Percentiles rank a stretch among this genome's conserved stretches.
phyloP scores from a whole-genome alignment of 2,329 filamentous ascomycete species.

The Lachnellula hyalina region DNA sequence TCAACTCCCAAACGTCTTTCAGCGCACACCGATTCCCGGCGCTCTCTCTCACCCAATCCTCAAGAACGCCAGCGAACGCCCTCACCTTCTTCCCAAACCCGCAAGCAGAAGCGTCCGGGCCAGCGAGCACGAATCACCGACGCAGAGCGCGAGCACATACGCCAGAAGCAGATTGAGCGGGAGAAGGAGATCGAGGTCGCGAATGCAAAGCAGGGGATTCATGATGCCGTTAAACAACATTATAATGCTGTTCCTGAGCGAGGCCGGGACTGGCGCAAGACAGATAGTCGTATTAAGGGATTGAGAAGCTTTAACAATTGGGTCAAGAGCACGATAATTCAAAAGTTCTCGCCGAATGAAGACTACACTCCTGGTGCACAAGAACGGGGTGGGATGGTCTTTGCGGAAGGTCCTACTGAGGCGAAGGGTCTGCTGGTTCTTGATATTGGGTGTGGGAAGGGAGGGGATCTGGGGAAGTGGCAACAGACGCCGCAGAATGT shows the following conservation, averaged over 20 bases:
- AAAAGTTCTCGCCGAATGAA: conserved; percentile 86
- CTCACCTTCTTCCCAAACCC: conserved; percentile 36
- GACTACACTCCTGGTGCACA: conserved; percentile 59
- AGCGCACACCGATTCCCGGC: conserved; percentile 17
- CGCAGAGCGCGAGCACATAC: conserved; percentile 61
- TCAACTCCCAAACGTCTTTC: conserved; percentile 25
- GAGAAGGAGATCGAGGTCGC: conserved; percentile 43
- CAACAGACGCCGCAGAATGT: conserved; percentile 86
- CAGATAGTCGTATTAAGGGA: conserved; percentile 91
- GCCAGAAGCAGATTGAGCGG: conserved; percentile 51
- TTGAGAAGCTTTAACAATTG: conserved; percentile 96
- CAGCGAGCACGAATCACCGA: conserved; percentile 62
- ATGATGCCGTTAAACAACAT: conserved; percentile 85
- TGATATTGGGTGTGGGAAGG: conserved; percentile 95
- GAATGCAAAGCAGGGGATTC: conserved; percentile 49
- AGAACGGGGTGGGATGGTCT: conserved; percentile 39
- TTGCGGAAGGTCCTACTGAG: conserved; percentile 27
- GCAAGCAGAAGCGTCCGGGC: conserved; percentile 66
- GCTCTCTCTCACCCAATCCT: conserved; percentile 23
- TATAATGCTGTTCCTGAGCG: conserved; percentile 95
- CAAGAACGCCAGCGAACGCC: conserved; percentile 17
- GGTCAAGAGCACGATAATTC: conserved; percentile 96
- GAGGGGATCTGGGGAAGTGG: conserved; percentile 94
- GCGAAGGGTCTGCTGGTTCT: conserved; percentile 68
- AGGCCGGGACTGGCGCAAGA: conserved; percentile 89